phyloP scores from a whole-genome alignment of 2,329 filamentous ascomycete species.

The Beauveria brongniartii region DNA sequence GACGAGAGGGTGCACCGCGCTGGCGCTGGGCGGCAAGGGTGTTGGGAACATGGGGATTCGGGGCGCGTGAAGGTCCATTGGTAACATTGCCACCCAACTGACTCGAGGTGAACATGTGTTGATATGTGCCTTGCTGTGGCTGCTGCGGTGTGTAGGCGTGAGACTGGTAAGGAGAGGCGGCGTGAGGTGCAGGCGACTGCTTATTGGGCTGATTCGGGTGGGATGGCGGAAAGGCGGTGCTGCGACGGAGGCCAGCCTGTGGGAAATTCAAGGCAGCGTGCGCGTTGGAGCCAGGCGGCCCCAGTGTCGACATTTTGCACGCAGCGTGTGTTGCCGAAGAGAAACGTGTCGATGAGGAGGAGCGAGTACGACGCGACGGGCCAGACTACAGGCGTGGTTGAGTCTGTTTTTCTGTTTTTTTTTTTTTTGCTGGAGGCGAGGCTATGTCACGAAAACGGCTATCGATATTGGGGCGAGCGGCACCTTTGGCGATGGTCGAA shows the following conservation, averaged over 20 bases:
- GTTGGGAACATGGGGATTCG: slow-evolving; percentile 39
- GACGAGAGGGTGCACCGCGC: slow-evolving; percentile 36
- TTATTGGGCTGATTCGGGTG: slow-evolving; percentile 46
- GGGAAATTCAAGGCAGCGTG: slow-evolving; percentile 47
- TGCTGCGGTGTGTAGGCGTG: slow-evolving; percentile 47
- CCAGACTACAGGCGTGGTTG: neutral
- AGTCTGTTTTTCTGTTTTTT: neutral
- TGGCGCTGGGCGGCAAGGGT: slow-evolving; percentile 35
- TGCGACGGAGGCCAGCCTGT: slow-evolving; percentile 41
- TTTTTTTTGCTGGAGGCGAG: neutral
- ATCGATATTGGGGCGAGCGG: neutral
- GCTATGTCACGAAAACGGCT: neutral
- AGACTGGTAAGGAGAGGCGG: slow-evolving; percentile 47
- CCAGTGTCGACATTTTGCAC: slow-evolving; percentile 38
- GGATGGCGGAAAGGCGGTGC: slow-evolving; percentile 33
- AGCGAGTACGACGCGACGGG: slow-evolving; percentile 3
- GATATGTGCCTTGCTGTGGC: slow-evolving; percentile 38
- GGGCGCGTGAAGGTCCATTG: slow-evolving; percentile 38
- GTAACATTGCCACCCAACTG: slow-evolving; percentile 39
- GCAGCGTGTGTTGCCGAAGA: neutral
- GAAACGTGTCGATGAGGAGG: neutral
- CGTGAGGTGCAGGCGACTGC: slow-evolving; percentile 45
- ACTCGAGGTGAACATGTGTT: slow-evolving; percentile 44
- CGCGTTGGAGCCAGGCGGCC: slow-evolving; percentile 41
- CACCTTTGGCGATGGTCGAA: neutral